Evolutionary conservation across 495 filamentous ascomycete species (phyloP).

Genomic region (Acidiella bohemica): DNA sequence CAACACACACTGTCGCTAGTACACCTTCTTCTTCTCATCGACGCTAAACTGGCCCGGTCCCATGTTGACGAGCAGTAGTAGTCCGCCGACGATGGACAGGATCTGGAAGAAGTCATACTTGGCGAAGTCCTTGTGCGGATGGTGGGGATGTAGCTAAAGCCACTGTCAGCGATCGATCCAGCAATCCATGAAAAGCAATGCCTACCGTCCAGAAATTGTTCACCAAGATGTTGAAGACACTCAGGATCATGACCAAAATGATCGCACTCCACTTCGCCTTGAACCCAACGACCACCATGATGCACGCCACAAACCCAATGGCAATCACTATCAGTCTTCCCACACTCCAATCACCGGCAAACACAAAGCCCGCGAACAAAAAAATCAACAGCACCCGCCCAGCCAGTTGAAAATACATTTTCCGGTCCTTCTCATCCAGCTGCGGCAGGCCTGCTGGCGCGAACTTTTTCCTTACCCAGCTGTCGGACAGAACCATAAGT

Average conservation of each 20-base stretch:
- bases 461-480: constrained; percentile 94
- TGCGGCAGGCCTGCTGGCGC: constrained; percentile 86
- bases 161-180: constrained; percentile 5
- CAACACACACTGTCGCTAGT: constrained; percentile 38
- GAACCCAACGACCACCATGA: constrained; percentile 99
- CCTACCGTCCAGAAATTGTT: constrained; percentile 99
- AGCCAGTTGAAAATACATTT: constrained; percentile 99
- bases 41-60: constrained; percentile 93
- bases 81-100: constrained; percentile 93
- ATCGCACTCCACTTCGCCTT: constrained; percentile 98
- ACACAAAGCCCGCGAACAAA: constrained; percentile 91
- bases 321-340: constrained; percentile 70
- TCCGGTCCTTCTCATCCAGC: constrained; percentile 96
- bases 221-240: constrained; percentile 88
- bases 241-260: constrained; percentile 83
- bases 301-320: constrained; percentile 76
- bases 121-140: constrained; percentile 98
- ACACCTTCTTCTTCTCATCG: constrained; percentile 99
- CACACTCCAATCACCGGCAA: constrained; percentile 82
- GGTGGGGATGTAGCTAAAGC: constrained; percentile 80
- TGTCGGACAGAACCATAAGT: constrained; percentile 94
- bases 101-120: constrained; percentile 99
- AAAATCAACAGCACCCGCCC: constrained; percentile 94
- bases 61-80: constrained; percentile 94
- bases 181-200: constrained; percentile 10